phyloP scores from a whole-genome alignment of 2,329 filamentous ascomycete genomes.

The Aspergillus chevalieri region DNA sequence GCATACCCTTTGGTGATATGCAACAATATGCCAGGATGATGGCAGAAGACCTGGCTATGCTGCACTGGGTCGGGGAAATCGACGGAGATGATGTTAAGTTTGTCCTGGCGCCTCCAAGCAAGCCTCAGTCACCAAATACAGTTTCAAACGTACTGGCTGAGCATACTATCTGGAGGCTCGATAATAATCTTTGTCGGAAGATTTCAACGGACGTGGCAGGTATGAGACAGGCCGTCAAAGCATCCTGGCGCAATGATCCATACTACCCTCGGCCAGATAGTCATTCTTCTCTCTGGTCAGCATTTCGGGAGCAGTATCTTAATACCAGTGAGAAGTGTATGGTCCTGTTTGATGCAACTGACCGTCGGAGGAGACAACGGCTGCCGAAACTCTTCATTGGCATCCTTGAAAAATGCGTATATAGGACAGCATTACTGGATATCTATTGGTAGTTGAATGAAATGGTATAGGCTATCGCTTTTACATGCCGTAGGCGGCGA shows the following conservation, averaged over 20 bases:
- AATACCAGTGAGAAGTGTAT: constrained; percentile 3
- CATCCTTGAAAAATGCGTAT: constrained; percentile 1
- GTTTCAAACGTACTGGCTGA: constrained; percentile 20
- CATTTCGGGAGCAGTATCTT: constrained; percentile 23
- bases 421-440: too few species aligned
- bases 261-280: constrained; percentile 43
- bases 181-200: constrained; percentile 40
- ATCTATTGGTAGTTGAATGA: too few species aligned
- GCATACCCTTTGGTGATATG: constrained; percentile 3
- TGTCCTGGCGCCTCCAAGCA: constrained; percentile 36
- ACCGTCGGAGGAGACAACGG: not conserved
- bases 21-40: constrained; percentile 39
- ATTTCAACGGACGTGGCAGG: constrained; percentile 38
- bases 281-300: constrained; percentile 15
- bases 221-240: constrained; percentile 36
- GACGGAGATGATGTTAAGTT: constrained; percentile 54
- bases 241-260: constrained; percentile 48
- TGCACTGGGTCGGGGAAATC: constrained; percentile 45
- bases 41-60: constrained; percentile 45
- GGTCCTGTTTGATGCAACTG: not conserved
- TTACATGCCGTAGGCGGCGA: too few species aligned
- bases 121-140: not conserved
- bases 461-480: too few species aligned
- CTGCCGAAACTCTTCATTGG: constrained; percentile 8
- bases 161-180: constrained; percentile 42